Base-by-base conservation (phyloP, 768 basidiomycete genomes). In the Russula dissimulans region DNA sequence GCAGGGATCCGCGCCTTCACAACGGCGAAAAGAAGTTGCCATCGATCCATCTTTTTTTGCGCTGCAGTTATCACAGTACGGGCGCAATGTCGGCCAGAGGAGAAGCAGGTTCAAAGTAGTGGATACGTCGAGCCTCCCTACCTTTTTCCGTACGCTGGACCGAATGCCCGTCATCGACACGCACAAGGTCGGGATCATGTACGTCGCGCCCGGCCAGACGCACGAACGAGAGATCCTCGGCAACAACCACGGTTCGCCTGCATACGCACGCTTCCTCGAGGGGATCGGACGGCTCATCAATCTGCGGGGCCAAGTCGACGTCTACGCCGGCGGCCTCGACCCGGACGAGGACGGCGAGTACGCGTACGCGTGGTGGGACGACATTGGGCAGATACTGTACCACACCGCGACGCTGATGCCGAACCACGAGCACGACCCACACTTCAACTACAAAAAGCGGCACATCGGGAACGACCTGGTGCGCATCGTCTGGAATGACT, bases 391-490 rank as follows among this genome's bases (percentile, higher is more conserved):
- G 70, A 84, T 97, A 62, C 79, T 97, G 56, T 99, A 90, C 71
- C 97, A 98, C 72, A 88, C 93, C 3, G 90, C 95, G 9, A 98
- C 97, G 2, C 86, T 99, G 78, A 98, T 98, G 95, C 97, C 97
- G 4, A 88, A 85, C 56, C 78, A 77, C 48, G 64, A 73, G 8
- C 72, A 84, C 56, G 91, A 93, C 71, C 82, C 83, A 1, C 79
- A 82, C 51, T 85, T 81, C 66, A 85, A 81, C 63, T 80, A 85
- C 77, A 99, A 99, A 78, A 98, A 98, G 72, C 79, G 87, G 41
- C 91, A 97, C 70, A 93, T 99, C 56, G 97, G 97, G 39, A 99
- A 99, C 72, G 95, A 97, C 75, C 91, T 82, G 60, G 90, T 97
- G 66, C 87, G 93, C 58, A 93, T 99, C 71, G 81, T 99, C 63